A percentile compares a stretch with the other conserved stretches of the same genome.
Evolutionary conservation across 2,329 filamentous ascomycete species (phyloP).

Genomic region (Fusarium hostae): DNA sequence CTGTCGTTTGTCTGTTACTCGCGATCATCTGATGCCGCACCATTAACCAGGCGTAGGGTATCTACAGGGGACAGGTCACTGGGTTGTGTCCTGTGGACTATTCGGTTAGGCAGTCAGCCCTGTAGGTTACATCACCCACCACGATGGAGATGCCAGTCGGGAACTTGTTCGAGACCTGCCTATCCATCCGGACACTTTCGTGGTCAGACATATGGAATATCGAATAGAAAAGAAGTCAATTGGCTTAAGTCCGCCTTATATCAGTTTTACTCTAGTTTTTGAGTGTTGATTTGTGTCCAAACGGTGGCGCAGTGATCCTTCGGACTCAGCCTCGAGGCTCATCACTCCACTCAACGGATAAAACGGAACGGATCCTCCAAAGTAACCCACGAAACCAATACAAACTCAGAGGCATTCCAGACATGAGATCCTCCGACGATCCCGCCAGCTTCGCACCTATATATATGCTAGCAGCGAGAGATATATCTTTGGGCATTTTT

Average conservation of each 20-base stretch:
- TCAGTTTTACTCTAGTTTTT: rapidly evolving
- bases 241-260: rapidly evolving
- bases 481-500: background rate
- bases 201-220: rapidly evolving
- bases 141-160: background rate
- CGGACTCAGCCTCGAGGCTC: background rate
- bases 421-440: background rate
- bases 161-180: rapidly evolving
- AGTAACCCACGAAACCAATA: background rate
- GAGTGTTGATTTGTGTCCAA: too few relatives aligned
- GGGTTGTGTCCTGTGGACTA: background rate
- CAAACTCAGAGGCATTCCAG: background rate
- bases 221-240: rapidly evolving
- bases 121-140: too few relatives aligned
- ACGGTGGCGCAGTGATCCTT: background rate
- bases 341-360: background rate
- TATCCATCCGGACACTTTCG: rapidly evolving
- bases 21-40: too few relatives aligned
- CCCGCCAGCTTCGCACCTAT: background rate
- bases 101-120: background rate
- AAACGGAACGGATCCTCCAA: background rate
- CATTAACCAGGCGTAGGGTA: background rate
- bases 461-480: background rate
- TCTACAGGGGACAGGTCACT: background rate
- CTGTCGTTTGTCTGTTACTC: too few relatives aligned